Evolutionary conservation across 1,284 basidiomycete genomes (phyloP).

Genomic region (Macrocystidia cucumis): DNA sequence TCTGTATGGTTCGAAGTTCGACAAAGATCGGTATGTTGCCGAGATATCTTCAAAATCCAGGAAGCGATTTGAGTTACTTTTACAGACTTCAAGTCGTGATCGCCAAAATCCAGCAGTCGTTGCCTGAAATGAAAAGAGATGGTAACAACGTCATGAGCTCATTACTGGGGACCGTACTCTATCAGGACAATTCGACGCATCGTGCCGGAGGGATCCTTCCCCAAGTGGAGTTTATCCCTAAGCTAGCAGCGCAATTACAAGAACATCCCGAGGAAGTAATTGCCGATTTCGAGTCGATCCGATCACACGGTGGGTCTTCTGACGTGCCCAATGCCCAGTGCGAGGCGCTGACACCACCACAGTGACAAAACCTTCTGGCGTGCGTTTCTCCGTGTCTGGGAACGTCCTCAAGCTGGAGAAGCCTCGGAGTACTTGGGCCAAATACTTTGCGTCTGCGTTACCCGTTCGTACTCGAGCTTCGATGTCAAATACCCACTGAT

Average conservation of each 20-base stretch:
- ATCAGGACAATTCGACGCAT: slow-evolving; percentile 67
- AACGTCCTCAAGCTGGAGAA: slow-evolving; percentile 69
- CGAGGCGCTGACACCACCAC: slow-evolving; percentile 7
- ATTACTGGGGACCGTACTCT: slow-evolving; percentile 64
- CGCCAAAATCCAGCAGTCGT: slow-evolving; percentile 85
- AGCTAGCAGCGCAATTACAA: slow-evolving; percentile 67
- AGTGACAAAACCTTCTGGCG: slow-evolving; percentile 77
- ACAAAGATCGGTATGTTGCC: slow-evolving; percentile 57
- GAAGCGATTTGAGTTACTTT: not conserved
- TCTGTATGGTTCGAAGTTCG: slow-evolving; percentile 78
- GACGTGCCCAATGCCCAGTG: not conserved
- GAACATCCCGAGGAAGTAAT: slow-evolving; percentile 70
- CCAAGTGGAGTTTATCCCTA: slow-evolving; percentile 77
- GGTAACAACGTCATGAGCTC: slow-evolving; percentile 78
- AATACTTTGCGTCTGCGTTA: slow-evolving; percentile 57
- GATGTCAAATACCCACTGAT: not conserved
- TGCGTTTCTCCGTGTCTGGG: slow-evolving; percentile 86
- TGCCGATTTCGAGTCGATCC: slow-evolving; percentile 67
- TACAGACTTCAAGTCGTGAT: slow-evolving; percentile 76
- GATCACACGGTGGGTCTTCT: slow-evolving; percentile 50
- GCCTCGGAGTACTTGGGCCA: slow-evolving; percentile 68
- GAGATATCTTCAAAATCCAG: slow-evolving; percentile 3
- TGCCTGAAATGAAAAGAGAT: slow-evolving; percentile 93
- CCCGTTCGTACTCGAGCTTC: slow-evolving; percentile 50
- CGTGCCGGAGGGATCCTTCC: slow-evolving; percentile 67